These are phyloP conservation scores for Ilex paraguariensis DNA, from an alignment of 305 asterid species.

Conservation along the genomic window DNA sequence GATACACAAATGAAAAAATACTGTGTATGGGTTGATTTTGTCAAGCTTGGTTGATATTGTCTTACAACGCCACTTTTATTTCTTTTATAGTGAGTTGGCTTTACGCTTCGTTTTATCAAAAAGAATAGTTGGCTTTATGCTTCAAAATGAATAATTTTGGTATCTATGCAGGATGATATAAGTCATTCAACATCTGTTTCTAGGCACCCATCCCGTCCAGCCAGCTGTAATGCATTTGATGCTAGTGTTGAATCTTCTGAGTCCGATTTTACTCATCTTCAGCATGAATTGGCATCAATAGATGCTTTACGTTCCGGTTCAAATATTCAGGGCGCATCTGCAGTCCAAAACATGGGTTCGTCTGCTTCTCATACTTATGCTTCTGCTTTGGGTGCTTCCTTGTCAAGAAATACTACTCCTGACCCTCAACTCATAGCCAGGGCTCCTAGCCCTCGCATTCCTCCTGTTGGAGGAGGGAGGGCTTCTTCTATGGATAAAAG, in stretches of 20 bases:
- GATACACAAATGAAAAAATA: background rate
- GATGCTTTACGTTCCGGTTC: constrained; percentile 29
- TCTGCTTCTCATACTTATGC: constrained; percentile 45
- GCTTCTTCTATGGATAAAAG: constrained; percentile 31
- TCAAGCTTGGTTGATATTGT: background rate
- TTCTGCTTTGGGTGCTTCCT: constrained; percentile 37
- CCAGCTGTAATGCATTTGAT: constrained; percentile 31
- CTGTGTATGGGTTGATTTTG: background rate
- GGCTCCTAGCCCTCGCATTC: constrained; percentile 44
- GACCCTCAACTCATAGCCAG: constrained; percentile 40
- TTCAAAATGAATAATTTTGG: constrained; percentile 2
- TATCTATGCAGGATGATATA: constrained; percentile 39
- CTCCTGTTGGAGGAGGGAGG: constrained; percentile 41
- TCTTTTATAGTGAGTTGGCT: constrained; percentile 7
- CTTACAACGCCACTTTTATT: background rate
- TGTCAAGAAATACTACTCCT: constrained; percentile 44
- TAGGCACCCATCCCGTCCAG: constrained; percentile 38
- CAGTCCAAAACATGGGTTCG: constrained; percentile 30
- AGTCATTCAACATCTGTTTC: constrained; percentile 28
- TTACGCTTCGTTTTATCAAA: background rate
- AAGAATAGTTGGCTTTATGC: background rate
- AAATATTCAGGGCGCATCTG: constrained; percentile 25
- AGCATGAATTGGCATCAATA: constrained; percentile 32
- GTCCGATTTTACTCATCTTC: constrained; percentile 28
- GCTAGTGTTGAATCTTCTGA: constrained; percentile 35